Base-by-base conservation (phyloP, 768 basidiomycete genomes). In the Austroboletus eburneus region DNA sequence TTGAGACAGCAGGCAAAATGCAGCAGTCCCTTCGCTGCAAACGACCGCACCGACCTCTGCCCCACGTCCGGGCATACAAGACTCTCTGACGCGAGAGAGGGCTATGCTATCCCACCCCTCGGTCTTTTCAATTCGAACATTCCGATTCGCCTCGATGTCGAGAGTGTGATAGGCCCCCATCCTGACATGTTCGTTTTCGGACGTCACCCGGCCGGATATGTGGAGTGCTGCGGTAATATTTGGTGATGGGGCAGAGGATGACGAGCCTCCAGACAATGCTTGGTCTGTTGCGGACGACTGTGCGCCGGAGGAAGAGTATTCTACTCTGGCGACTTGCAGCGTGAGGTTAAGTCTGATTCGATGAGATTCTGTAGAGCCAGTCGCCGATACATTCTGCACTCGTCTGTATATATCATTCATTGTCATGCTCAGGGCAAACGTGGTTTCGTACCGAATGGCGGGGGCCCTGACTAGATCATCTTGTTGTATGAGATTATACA, bases 21-120 rank as follows among this genome's bases (percentile, higher is more conserved):
- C 85, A 1, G 96, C 96, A 2, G 81, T 84, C 17, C 96, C 96
- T 73, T 99, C 96, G 27, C 96, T 95, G 54, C 90, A 91, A 4
- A 99, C 91, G 20, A 99, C 77, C 0, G 96, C 96, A 13, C 90
- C 96, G 4, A 99, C 86, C 59, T 99, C 96, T 5, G 96, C 96
- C 0, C 96, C 95, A 55, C 87, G 74, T 21, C 95, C 96, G n/a
- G 92, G 92, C 32, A 89, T 72, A 45, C 91, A 93, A 18, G 92
- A 80, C 51, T 98, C 96, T 42, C 88, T 75, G 0, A 99, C 80
- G 17, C 95, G 75, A 23, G 81, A 76, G 13, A 86, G 64, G 2
- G 93, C 87, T 42, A 99, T 70, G 48, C 87, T 91, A 59, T 99
- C 96, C 96, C 96, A 99, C 14, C 88, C 89, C 44, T 86, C 80